Evolutionary conservation across 2,329 filamentous ascomycete genomes (phyloP), one percentile per base, ranked within the genome.

Genomic region (Macrophomina phaseolina): DNA sequence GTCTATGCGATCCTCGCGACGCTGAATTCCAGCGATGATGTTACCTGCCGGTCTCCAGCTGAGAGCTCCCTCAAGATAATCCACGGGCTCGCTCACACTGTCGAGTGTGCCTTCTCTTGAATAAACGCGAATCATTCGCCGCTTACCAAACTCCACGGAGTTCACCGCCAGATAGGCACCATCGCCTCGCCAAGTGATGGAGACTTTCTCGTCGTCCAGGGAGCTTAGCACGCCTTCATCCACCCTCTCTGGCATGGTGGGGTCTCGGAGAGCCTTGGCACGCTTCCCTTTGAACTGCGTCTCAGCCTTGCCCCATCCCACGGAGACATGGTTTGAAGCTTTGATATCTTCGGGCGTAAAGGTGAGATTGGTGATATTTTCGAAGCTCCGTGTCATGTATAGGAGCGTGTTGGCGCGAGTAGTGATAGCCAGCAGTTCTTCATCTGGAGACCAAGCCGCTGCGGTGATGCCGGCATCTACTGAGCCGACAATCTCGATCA

Each of bases 221-320:
- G 84, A 73, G 74, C 92, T 96, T 16, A 94, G 81, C 7, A 88
- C 81, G 48, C 95, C 95, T 75, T 94, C 88, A 73, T 98, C 95
- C 18, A 97, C 87, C 75, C 90, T 92, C 77, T 98, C 94, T 0
- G 95, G 95, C 71, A 99, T 92, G 9, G 95, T 99, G 16, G 95
- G 95, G 78, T 99, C 95, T 64, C 92, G 87, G 70, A 98, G 83
- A 23, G 93, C 93, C 80, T 88, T 90, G 67, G 94, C 94, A 69
- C 94, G 89, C 73, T 92, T 93, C 61, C 95, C 95, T 75, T 97
- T 92, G 78, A 99, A 99, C 77, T 99, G 95, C 0, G 95, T 99
- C 80, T 99, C 95, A 76, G 91, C 93, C 82, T 98, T 98, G 68
- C 95, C 95, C 95, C 95, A 99, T 60, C 95, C 95, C 28, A 99